Percentiles rank a stretch among this genome's conserved stretches.
These are phyloP conservation scores for Pseudozyma thailandica DNA, from an alignment of 1,284 basidiomycete genomes.

Conservation along the genomic window DNA sequence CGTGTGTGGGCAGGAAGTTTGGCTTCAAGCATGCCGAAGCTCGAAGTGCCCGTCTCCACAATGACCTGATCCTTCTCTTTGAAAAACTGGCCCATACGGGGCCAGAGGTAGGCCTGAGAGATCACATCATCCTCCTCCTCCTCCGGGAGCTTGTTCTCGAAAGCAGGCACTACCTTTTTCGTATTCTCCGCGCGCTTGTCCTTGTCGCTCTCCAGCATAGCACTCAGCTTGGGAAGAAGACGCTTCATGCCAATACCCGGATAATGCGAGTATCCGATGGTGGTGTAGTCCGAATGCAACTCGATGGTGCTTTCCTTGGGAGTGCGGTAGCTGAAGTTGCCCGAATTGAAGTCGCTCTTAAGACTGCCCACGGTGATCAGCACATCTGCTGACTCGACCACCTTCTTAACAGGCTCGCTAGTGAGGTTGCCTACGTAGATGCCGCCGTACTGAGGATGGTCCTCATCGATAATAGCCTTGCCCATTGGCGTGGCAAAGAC, in stretches of 20 bases:
- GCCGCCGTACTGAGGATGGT: constrained; percentile 85
- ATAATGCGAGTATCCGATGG: constrained; percentile 69
- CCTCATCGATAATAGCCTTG: constrained; percentile 83
- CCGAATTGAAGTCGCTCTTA: constrained; percentile 90
- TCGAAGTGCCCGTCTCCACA: constrained; percentile 62
- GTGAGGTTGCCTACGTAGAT: constrained; percentile 71
- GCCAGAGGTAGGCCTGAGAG: constrained; percentile 77
- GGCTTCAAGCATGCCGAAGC: constrained; percentile 46
- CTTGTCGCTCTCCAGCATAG: constrained; percentile 21
- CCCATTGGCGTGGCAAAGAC: constrained; percentile 81
- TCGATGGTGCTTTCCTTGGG: constrained; percentile 70
- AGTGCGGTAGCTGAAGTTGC: constrained; percentile 72
- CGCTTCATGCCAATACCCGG: constrained; percentile 68
- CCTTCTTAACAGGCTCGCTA: constrained; percentile 75
- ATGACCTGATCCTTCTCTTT: constrained; percentile 68
- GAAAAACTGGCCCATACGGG: constrained; percentile 82
- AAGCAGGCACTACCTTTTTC: constrained; percentile 23
- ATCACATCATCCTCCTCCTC: constrained; percentile 13
- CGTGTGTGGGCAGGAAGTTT: constrained; percentile 35
- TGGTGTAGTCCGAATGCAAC: constrained; percentile 76
- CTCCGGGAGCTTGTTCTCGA: constrained; percentile 36
- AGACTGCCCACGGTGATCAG: constrained; percentile 84
- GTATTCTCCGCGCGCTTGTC: constrained; percentile 24
- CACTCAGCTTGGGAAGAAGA: constrained; percentile 55
- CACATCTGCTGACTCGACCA: constrained; percentile 83